Evolutionary conservation across 345 rosid genomes (phyloP).

Genomic region (Punica granatum): DNA sequence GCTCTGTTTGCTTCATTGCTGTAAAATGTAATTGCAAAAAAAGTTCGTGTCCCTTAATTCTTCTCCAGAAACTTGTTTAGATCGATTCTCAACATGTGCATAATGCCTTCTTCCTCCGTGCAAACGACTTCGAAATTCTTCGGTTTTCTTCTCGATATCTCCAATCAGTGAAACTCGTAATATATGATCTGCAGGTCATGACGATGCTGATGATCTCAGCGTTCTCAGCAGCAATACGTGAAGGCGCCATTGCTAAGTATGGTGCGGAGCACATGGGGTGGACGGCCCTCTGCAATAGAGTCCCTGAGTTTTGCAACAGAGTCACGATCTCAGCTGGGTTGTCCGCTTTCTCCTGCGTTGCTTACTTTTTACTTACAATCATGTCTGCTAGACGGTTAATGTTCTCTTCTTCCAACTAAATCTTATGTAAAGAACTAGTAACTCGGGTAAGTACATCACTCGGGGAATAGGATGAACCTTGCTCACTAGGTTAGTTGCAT

Average conservation of each 20-base stretch:
- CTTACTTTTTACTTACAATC: neutral
- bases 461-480: too few relatives aligned
- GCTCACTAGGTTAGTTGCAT: too few relatives aligned
- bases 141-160: too few relatives aligned
- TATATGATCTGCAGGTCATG: neutral
- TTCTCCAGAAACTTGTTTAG: too few relatives aligned
- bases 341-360: neutral
- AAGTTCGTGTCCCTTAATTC: too few relatives aligned
- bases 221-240: neutral
- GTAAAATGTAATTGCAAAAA: too few relatives aligned
- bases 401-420: neutral
- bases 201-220: slow-evolving; percentile 6
- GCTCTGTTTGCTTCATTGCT: too few relatives aligned
- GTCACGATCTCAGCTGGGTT: neutral
- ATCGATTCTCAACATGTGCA: too few relatives aligned
- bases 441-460: too few relatives aligned
- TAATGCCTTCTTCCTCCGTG: too few relatives aligned
- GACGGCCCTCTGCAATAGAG: slow-evolving; percentile 8
- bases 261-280: slow-evolving; percentile 8
- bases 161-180: neutral
- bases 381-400: neutral
- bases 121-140: too few relatives aligned
- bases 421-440: too few relatives aligned
- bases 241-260: slow-evolving; percentile 2
- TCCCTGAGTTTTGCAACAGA: slow-evolving; percentile 8